These are phyloP conservation scores for Podaxis carcinomalis DNA, from an alignment of 768 basidiomycete genomes.

Conservation along the genomic window DNA sequence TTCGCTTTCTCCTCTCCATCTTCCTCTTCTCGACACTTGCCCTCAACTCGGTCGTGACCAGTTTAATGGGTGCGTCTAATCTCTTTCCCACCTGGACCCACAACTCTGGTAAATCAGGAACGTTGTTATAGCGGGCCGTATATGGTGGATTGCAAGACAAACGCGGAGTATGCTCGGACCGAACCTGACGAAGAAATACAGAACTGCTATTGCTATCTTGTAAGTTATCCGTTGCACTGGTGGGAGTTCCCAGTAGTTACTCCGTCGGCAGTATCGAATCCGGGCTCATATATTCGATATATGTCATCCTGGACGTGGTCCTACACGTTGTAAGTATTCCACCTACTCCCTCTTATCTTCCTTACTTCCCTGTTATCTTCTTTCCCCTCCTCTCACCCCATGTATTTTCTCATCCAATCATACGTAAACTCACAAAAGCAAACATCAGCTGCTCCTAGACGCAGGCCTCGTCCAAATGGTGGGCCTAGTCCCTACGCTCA, in stretches of 20 bases:
- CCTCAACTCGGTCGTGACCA: slow-evolving; percentile 24
- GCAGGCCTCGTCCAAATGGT: slow-evolving; percentile 28
- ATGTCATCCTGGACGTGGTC: slow-evolving; percentile 9
- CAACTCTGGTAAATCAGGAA: not conserved
- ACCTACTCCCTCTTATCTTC: not conserved
- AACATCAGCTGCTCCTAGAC: slow-evolving; percentile 15
- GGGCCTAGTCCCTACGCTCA: slow-evolving; percentile 9
- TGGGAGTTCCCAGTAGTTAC: too few species aligned
- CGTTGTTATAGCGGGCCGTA: slow-evolving; percentile 26
- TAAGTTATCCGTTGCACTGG: slow-evolving; percentile 16
- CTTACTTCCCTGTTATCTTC: not conserved
- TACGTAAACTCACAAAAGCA: not conserved
- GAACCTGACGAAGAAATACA: slow-evolving; percentile 27
- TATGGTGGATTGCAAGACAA: slow-evolving; percentile 29
- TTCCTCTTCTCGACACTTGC: slow-evolving; percentile 26
- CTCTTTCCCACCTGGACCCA: slow-evolving; percentile 11
- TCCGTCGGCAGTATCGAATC: slow-evolving; percentile 29
- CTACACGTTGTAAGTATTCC: slow-evolving; percentile 1
- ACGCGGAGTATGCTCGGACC: slow-evolving; percentile 23
- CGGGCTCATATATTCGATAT: slow-evolving; percentile 30
- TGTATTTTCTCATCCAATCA: not conserved
- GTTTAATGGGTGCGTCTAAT: slow-evolving; percentile 22
- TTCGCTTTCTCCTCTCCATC: slow-evolving; percentile 21
- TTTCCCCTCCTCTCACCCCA: not conserved
- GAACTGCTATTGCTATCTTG: slow-evolving; percentile 31